Evolutionary conservation across 2,329 filamentous ascomycete genomes (phyloP).

Genomic region (Trichoderma sp.): DNA sequence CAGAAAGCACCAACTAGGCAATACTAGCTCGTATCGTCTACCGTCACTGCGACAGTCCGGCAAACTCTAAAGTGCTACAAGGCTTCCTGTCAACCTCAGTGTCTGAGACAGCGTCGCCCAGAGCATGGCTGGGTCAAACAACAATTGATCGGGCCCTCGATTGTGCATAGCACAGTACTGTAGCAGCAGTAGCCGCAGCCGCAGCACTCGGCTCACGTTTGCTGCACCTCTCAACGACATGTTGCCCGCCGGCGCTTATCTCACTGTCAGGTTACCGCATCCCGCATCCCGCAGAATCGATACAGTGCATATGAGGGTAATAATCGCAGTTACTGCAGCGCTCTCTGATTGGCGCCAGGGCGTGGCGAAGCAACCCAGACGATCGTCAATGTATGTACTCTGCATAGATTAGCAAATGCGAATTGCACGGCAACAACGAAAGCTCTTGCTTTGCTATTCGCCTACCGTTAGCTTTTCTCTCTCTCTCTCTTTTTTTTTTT

Average conservation of each 20-base stretch:
- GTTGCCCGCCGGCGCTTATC: conserved; percentile 18
- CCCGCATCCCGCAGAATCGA: not conserved
- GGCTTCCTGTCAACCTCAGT: not conserved
- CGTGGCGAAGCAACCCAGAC: conserved; percentile 5
- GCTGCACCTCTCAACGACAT: conserved; percentile 2
- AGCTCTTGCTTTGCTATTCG: not conserved
- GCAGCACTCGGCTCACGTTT: conserved; percentile 3
- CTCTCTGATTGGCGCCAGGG: not conserved
- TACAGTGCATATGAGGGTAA: conserved; percentile 3
- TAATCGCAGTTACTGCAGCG: not conserved
- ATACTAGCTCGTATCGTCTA: not conserved
- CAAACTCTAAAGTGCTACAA: not conserved
- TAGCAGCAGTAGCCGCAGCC: too few relatives aligned
- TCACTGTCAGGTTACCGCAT: too few relatives aligned
- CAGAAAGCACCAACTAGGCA: not conserved
- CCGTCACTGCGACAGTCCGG: not conserved
- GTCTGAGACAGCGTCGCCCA: conserved; percentile 5
- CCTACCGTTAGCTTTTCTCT: not conserved
- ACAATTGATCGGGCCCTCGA: not conserved
- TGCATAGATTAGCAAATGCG: not conserved
- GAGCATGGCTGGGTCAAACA: not conserved
- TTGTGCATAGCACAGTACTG: too few relatives aligned
- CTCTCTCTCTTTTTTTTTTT: not conserved
- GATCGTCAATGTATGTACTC: not conserved
- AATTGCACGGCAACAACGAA: not conserved